These are phyloP conservation scores for Coemansia sp. DNA, from an alignment of 192 early-diverging fungal genomes.

Conservation along the genomic window DNA sequence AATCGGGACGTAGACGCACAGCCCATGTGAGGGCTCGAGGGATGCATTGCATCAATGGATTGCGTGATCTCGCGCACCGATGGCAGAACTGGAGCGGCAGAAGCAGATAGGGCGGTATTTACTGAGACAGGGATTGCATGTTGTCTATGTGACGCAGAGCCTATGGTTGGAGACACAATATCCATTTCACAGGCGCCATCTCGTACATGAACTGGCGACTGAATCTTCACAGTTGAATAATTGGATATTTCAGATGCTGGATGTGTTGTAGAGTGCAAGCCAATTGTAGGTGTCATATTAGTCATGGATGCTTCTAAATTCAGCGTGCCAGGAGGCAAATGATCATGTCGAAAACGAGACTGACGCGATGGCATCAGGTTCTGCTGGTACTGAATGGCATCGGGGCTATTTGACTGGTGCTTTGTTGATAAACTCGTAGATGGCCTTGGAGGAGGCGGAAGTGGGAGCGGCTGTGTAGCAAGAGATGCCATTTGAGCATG, in stretches of 20 bases:
- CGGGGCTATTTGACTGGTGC: constrained; percentile 9
- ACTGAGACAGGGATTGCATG: constrained; percentile 10
- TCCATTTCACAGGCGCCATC: constrained; percentile 10
- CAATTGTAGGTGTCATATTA: constrained; percentile 1
- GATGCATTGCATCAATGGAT: constrained; percentile 36
- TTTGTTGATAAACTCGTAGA: neutral
- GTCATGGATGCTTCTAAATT: constrained; percentile 8
- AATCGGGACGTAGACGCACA: constrained; percentile 4
- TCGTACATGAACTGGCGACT: neutral
- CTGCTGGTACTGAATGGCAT: constrained; percentile 7
- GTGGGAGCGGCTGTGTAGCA: constrained; percentile 2
- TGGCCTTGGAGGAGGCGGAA: neutral
- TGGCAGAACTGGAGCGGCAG: constrained; percentile 28
- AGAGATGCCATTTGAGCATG: neutral
- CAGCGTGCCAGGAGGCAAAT: constrained; percentile 13
- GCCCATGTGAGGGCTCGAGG: constrained; percentile 20
- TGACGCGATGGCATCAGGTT: neutral
- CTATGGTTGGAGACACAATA: constrained; percentile 7
- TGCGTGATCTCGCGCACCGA: constrained; percentile 50
- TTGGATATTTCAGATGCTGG: neutral
- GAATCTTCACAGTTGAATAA: neutral
- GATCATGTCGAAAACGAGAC: constrained; percentile 18
- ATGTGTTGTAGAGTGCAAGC: neutral
- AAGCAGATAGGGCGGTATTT: constrained; percentile 17
- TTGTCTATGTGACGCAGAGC: constrained; percentile 2